Evolutionary conservation across 2,329 filamentous ascomycete species (phyloP).

Genomic region (Trichoderma asperellum): DNA sequence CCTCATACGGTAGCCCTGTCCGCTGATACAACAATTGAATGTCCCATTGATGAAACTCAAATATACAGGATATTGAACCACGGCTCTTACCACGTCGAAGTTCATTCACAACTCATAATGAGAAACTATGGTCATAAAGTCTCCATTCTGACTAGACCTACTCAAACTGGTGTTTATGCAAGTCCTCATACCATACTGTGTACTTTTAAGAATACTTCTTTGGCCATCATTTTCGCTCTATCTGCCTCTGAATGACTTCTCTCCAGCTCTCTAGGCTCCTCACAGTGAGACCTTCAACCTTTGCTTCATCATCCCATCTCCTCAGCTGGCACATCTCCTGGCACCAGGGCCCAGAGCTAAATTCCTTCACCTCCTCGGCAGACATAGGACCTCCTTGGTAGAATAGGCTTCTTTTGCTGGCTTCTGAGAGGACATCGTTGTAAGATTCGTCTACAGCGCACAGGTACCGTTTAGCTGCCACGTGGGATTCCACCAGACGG

Average conservation of each 20-base stretch:
- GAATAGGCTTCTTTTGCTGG: constrained; percentile 3
- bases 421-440: constrained; percentile 3
- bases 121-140: no score
- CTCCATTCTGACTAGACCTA: neutral
- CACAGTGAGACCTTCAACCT: neutral
- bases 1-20: no score
- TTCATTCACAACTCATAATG: no score
- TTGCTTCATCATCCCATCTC: constrained; percentile 15
- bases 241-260: neutral
- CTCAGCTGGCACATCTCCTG: constrained; percentile 9
- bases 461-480: constrained; percentile 9
- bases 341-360: neutral
- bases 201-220: neutral
- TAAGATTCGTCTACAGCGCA: constrained; percentile 8
- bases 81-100: no score
- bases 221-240: neutral
- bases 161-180: neutral
- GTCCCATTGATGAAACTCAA: no score
- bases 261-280: constrained; percentile 10
- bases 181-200: neutral
- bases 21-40: no score
- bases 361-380: neutral
- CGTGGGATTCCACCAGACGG: constrained; percentile 11
- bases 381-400: constrained; percentile 17
- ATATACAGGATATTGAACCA: no score